Evolutionary conservation across 345 rosid genomes (phyloP).

Genomic region (Eucalyptus tenuipes): DNA sequence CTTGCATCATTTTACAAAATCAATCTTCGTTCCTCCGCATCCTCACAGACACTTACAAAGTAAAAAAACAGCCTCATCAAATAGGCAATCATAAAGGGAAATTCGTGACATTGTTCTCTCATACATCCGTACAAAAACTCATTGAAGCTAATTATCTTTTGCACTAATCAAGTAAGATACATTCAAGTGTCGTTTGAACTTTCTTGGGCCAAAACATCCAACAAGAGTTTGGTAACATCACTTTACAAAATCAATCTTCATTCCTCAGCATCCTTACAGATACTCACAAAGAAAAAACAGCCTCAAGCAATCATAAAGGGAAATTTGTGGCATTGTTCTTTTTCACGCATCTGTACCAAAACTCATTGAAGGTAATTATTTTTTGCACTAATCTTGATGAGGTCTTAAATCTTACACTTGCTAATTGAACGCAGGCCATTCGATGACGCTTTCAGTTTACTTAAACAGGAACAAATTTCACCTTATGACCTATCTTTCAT

Average conservation of each 20-base stretch:
- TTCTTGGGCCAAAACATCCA: neutral
- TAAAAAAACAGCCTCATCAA: neutral
- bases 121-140: too few species aligned
- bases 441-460: neutral
- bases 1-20: neutral
- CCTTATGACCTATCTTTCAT: neutral
- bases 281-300: neutral
- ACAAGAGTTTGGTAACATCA: neutral
- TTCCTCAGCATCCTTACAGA: neutral
- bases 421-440: neutral
- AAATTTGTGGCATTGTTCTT: neutral
- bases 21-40: neutral
- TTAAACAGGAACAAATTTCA: neutral
- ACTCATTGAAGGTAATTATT: neutral
- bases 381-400: neutral
- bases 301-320: neutral
- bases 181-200: neutral
- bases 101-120: too few species aligned
- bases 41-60: neutral
- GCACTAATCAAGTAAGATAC: neutral
- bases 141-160: too few species aligned
- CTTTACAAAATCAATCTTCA: neutral
- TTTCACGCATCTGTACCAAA: neutral
- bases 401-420: neutral
- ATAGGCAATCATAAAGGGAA: neutral